Base-by-base conservation (phyloP, 345 rosid species). In the Arabidopsis arenosa region DNA sequence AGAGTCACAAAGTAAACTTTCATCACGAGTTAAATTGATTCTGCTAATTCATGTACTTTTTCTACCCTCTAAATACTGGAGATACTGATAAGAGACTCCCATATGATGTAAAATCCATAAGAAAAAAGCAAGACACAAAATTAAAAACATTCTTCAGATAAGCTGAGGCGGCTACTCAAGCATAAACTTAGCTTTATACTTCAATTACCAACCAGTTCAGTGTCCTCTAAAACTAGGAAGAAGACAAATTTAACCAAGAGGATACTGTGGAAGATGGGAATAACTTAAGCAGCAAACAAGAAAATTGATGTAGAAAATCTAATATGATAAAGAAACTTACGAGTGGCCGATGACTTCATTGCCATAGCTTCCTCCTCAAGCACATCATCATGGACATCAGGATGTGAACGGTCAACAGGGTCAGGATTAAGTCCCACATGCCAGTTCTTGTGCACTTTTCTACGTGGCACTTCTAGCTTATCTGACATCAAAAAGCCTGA, bases 401-500 rank as follows among this genome's bases (percentile, higher is more conserved):
- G 97, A 84, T 83, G 95, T 66, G 97, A 87, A 62, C 97, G 95
- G 82, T 96, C 99, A 69, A 85, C 98, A 9, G 97, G 96, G 80
- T 96, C 97, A 49, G 86, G 82, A 62, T 87, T 61, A 84, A 96
- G 85, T 57, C 97, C 98, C 63, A 85, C 95, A 80, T 89, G 79
- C 99, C 99, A 96, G 75, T 93, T 83, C 82, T 91, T 96, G 80
- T 57, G 89, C 70, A 90, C 93, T 79, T 76, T 91, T 81, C 97
- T 84, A 63, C 97, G 98, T 76, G 98, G 98, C 39, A 93, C 84
- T 81, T 77, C 95, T 78, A 96, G 81, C 79, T 93, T 96, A 80
- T 96, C 99, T 41, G 90, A 79, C 98, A 96, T 96, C 87, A 89
- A 70, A 81, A 91, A 96, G 74, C 99, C 99, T 10, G 99, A 96